phyloP scores from a whole-genome alignment of 345 rosid species.

The Rhodomyrtus tomentosa region DNA sequence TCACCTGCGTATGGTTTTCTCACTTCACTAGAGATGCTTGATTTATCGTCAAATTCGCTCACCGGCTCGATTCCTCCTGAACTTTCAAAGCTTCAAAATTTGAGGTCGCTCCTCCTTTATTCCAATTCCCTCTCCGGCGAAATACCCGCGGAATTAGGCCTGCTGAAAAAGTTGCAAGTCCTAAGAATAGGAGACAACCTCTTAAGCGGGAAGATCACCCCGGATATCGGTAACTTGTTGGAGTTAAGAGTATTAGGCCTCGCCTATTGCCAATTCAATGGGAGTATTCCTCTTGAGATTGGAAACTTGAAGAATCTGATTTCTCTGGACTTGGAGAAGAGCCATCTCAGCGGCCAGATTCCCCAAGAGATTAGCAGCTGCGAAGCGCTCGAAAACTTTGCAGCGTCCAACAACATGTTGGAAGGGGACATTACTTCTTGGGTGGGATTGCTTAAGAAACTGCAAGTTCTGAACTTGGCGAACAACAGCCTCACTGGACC shows the following conservation, averaged over 20 bases:
- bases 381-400: slow-evolving; percentile 29
- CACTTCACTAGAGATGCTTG: slow-evolving; percentile 42
- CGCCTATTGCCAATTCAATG: slow-evolving; percentile 55
- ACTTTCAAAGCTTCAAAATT: slow-evolving; percentile 53
- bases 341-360: slow-evolving; percentile 45
- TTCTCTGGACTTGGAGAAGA: slow-evolving; percentile 43
- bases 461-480: slow-evolving; percentile 51
- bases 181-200: slow-evolving; percentile 61
- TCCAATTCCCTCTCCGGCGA: slow-evolving; percentile 59
- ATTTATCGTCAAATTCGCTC: slow-evolving; percentile 53
- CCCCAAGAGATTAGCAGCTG: slow-evolving; percentile 48
- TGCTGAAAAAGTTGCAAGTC: slow-evolving; percentile 44
- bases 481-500: slow-evolving; percentile 63
- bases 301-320: slow-evolving; percentile 48
- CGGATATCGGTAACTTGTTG: slow-evolving; percentile 42
- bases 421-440: slow-evolving; percentile 53
- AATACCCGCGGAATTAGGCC: slow-evolving; percentile 52
- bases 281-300: slow-evolving; percentile 61
- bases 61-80: slow-evolving; percentile 50
- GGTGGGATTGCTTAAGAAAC: slow-evolving; percentile 36
- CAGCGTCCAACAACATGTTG: slow-evolving; percentile 53
- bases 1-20: slow-evolving; percentile 35
- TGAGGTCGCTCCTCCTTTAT: slow-evolving; percentile 44
- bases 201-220: slow-evolving; percentile 43
- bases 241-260: slow-evolving; percentile 48